Conservation (phyloP, 2,329 filamentous ascomycete genomes). For the Talaromyces verruculosus region DNA sequence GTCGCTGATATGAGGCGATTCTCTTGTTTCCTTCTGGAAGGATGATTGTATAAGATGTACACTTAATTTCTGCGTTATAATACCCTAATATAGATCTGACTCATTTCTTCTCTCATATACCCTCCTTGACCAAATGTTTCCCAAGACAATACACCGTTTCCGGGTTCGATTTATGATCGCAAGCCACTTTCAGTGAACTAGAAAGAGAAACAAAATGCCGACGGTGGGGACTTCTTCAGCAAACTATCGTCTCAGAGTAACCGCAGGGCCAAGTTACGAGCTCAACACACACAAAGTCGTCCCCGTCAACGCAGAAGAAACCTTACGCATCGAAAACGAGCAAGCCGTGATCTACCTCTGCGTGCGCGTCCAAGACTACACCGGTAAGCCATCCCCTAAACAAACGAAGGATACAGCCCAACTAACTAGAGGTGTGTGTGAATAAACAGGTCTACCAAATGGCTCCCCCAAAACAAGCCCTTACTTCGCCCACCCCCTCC, state of each 20-base stretch:
- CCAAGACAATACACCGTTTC: background rate
- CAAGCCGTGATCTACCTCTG: constrained; percentile 67
- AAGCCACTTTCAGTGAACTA: background rate
- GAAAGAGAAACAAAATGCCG: background rate
- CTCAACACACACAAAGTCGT: constrained; percentile 69
- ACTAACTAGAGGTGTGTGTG: background rate
- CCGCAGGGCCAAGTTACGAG: constrained; percentile 77
- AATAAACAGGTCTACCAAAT: constrained; percentile 66
- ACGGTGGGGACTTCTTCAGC: background rate
- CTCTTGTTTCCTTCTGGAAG: background rate
- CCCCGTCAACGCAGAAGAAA: constrained; percentile 68
- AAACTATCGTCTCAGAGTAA: constrained; percentile 73
- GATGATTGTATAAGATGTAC: background rate
- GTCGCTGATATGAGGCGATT: background rate
- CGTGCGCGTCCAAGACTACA: constrained; percentile 69
- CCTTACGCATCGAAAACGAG: constrained; percentile 62
- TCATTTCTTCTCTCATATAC: background rate
- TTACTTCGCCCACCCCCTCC: constrained; percentile 73
- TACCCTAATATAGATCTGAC: background rate
- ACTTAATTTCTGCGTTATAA: background rate
- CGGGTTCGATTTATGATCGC: background rate
- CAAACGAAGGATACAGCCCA: background rate
- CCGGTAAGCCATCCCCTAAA: constrained; percentile 32
- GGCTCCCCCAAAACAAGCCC: constrained; percentile 67
- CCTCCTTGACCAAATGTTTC: too few relatives aligned